Conservation (phyloP, 108 stramenopile genomes). For the Nitzschia putrida region DNA sequence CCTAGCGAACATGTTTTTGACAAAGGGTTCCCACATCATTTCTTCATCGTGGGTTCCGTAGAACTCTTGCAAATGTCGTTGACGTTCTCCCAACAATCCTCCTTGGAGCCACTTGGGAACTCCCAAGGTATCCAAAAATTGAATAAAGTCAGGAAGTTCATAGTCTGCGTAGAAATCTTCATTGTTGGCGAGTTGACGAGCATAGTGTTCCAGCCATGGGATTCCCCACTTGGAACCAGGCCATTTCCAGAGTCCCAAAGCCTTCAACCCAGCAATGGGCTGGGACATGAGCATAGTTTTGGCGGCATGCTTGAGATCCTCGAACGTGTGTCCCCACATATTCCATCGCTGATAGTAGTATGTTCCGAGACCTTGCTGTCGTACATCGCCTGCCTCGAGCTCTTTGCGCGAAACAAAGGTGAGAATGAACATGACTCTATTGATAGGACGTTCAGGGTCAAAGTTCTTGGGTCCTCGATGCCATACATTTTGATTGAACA, state of each 20-base stretch:
- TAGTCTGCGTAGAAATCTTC: conserved; percentile 31
- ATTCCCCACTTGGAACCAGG: conserved; percentile 16
- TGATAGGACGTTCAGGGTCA: conserved; percentile 15
- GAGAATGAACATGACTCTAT: conserved; percentile 55
- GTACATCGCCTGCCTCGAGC: conserved; percentile 21
- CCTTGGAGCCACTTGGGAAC: conserved; percentile 5
- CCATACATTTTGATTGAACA: conserved; percentile 58
- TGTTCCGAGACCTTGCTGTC: conserved; percentile 50
- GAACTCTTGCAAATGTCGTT: background rate
- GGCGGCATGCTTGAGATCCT: conserved; percentile 28
- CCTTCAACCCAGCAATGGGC: conserved; percentile 7
- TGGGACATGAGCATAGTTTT: conserved; percentile 5
- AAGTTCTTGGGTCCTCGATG: conserved; percentile 47
- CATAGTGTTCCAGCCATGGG: conserved; percentile 41
- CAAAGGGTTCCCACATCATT: background rate
- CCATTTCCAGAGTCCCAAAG: conserved; percentile 10
- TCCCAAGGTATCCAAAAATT: conserved; percentile 10
- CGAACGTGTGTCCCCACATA: conserved; percentile 49
- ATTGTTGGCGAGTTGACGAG: conserved; percentile 41
- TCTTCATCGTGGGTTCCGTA: conserved; percentile 3
- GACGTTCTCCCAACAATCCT: background rate
- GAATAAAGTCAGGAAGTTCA: conserved; percentile 33
- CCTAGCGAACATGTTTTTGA: background rate
- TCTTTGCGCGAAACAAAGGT: conserved; percentile 42
- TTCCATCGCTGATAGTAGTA: conserved; percentile 48